Conservation (phyloP, 495 filamentous ascomycete genomes). For the Aspergillus leporis region DNA sequence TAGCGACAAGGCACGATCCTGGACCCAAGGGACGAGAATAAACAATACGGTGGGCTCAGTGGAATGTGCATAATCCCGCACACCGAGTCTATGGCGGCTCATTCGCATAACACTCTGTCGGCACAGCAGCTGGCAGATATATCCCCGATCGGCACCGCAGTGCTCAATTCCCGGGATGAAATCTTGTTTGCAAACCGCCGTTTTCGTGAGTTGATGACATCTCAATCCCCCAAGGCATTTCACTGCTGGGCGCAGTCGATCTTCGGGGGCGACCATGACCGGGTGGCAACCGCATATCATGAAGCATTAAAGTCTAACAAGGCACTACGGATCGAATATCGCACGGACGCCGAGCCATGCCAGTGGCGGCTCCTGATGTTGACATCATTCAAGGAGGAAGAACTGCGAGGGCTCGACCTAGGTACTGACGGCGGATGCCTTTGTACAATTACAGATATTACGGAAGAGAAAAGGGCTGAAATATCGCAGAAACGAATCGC, state of each 20-base stretch:
- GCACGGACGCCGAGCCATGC: constrained; percentile 9
- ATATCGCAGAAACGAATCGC: constrained; percentile 58
- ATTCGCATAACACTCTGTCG: constrained; percentile 3
- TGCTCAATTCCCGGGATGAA: constrained; percentile 25
- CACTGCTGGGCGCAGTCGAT: constrained; percentile 24
- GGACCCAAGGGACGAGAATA: no score
- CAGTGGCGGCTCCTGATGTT: constrained; percentile 26
- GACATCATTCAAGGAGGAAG: constrained; percentile 11
- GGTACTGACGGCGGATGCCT: constrained; percentile 17
- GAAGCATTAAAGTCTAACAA: constrained; percentile 2
- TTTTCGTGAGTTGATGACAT: constrained; percentile 21
- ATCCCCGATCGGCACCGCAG: constrained; percentile 26
- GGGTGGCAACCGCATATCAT: constrained; percentile 15
- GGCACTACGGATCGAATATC: constrained; percentile 27
- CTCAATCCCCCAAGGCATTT: constrained; percentile 6
- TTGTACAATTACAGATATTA: constrained; percentile 42
- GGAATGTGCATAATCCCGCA: no score
- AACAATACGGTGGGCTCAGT: no score
- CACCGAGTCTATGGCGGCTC: background rate
- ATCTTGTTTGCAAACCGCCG: constrained; percentile 22
- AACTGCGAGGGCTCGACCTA: constrained; percentile 11
- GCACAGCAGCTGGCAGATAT: constrained; percentile 33
- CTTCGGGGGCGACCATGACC: constrained; percentile 23
- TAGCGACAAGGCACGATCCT: no score
- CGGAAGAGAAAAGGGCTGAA: constrained; percentile 47